Conservation (phyloP, 441 rosid genomes). For the Daphne laureola region DNA sequence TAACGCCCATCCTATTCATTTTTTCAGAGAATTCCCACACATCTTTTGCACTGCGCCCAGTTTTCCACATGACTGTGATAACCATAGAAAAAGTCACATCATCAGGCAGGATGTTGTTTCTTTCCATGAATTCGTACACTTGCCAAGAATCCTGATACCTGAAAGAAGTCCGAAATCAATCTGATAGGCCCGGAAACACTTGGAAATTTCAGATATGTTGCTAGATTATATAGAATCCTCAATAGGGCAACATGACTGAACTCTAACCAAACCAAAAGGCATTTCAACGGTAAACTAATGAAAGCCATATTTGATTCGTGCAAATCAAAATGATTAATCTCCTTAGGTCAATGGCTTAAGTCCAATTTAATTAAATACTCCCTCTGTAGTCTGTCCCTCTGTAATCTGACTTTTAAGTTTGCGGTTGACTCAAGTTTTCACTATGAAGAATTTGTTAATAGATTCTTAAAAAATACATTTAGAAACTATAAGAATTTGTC, state of each 20-base stretch:
- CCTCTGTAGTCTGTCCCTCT: too few species aligned
- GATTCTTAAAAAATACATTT: too few species aligned
- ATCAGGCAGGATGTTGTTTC: slow-evolving; percentile 46
- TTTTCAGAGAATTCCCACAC: slow-evolving; percentile 66
- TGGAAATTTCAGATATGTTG: slow-evolving; percentile 4
- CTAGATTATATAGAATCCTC: not conserved
- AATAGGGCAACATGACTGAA: not conserved
- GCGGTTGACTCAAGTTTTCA: too few species aligned
- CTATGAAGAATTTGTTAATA: too few species aligned
- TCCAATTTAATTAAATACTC: too few species aligned
- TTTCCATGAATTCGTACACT: slow-evolving; percentile 62
- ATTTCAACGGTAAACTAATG: not conserved
- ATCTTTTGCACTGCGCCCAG: slow-evolving; percentile 61
- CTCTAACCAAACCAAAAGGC: not conserved
- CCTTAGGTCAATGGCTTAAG: not conserved
- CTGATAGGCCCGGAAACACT: not conserved
- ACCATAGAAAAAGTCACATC: slow-evolving; percentile 70
- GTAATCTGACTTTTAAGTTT: too few species aligned
- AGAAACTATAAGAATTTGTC: too few species aligned
- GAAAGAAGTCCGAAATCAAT: slow-evolving; percentile 13
- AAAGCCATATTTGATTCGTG: too few species aligned
- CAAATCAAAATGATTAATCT: not conserved
- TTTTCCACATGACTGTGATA: slow-evolving; percentile 66
- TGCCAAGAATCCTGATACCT: slow-evolving; percentile 74
- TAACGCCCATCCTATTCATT: slow-evolving; percentile 70